Percentiles rank a stretch among this genome's conserved stretches.
phyloP scores from a whole-genome alignment of 2,329 filamentous ascomycete genomes.

The Xylaria sp. region DNA sequence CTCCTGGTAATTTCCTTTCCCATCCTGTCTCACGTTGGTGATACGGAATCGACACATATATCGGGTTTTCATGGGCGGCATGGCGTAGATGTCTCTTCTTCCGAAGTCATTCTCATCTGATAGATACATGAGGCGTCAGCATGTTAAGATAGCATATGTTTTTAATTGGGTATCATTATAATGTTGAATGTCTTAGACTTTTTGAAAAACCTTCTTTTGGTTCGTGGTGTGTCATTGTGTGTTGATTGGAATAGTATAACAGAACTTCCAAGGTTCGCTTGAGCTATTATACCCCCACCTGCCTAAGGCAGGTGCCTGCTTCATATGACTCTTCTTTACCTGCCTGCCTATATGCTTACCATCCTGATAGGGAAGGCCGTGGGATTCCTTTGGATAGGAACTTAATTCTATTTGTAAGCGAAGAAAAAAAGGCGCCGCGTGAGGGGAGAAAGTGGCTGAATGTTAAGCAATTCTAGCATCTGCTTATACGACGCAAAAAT shows the following conservation, averaged over 20 bases:
- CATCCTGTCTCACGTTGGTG: too few species aligned
- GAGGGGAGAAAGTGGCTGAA: background rate
- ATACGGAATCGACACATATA: too few species aligned
- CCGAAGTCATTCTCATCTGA: background rate
- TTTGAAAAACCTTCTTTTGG: too few species aligned
- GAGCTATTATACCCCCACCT: too few species aligned
- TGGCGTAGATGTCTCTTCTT: constrained; percentile 6
- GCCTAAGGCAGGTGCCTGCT: too few species aligned
- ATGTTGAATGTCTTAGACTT: background rate
- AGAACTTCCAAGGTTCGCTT: too few species aligned
- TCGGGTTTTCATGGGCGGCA: constrained; percentile 10
- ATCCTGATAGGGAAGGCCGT: too few species aligned
- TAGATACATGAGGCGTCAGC: background rate
- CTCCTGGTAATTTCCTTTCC: too few species aligned
- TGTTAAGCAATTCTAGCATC: background rate
- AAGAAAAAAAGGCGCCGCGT: background rate
- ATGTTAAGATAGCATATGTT: background rate
- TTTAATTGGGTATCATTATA: background rate
- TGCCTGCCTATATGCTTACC: background rate
- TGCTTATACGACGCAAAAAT: background rate
- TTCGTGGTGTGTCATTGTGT: too few species aligned
- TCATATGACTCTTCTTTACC: too few species aligned
- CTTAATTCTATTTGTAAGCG: constrained; percentile 14
- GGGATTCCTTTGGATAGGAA: too few species aligned
- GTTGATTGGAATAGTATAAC: background rate